phyloP scores from a whole-genome alignment of 2,329 filamentous ascomycete species.

The Beauveria bassiana region DNA sequence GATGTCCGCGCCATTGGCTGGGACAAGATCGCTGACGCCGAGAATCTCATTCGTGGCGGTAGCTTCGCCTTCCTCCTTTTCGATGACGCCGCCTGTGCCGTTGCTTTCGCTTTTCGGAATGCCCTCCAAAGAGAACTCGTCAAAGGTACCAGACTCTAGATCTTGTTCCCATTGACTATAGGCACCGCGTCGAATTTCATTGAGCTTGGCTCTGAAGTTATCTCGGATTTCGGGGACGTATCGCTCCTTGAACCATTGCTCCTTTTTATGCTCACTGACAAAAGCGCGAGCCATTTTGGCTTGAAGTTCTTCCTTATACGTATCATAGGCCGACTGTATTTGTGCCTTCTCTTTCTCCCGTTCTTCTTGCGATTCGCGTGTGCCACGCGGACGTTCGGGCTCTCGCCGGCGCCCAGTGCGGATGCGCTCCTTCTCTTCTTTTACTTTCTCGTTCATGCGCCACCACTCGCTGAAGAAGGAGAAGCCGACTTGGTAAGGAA shows the following conservation, averaged over 20 bases:
- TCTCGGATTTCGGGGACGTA: constrained; percentile 81
- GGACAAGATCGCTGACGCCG: constrained; percentile 83
- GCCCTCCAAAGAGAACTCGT: constrained; percentile 90
- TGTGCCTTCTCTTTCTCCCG: constrained; percentile 70
- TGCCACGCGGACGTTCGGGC: constrained; percentile 53
- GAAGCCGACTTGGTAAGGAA: constrained; percentile 76
- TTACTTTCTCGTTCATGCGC: constrained; percentile 73
- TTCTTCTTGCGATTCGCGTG: constrained; percentile 62
- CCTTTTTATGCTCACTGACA: constrained; percentile 83
- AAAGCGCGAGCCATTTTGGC: constrained; percentile 81
- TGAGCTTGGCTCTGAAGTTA: constrained; percentile 64
- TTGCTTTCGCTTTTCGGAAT: constrained; percentile 91
- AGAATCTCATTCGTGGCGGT: constrained; percentile 87
- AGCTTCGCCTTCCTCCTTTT: constrained; percentile 94
- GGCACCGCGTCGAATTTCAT: constrained; percentile 68
- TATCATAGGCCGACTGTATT: constrained; percentile 63
- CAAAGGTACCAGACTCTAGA: constrained; percentile 75
- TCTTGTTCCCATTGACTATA: constrained; percentile 89
- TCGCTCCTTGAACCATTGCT: constrained; percentile 97
- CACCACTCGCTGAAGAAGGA: constrained; percentile 85
- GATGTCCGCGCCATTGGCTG: constrained; percentile 74
- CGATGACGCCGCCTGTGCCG: constrained; percentile 72
- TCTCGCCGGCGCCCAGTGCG: constrained; percentile 63
- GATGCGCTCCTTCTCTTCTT: constrained; percentile 68
- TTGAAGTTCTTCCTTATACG: constrained; percentile 61